A percentile compares a stretch with the other conserved stretches of the same genome.
These are phyloP conservation scores for Verticillium klebahnii DNA, from an alignment of 2,329 filamentous ascomycete genomes.

Conservation along the genomic window DNA sequence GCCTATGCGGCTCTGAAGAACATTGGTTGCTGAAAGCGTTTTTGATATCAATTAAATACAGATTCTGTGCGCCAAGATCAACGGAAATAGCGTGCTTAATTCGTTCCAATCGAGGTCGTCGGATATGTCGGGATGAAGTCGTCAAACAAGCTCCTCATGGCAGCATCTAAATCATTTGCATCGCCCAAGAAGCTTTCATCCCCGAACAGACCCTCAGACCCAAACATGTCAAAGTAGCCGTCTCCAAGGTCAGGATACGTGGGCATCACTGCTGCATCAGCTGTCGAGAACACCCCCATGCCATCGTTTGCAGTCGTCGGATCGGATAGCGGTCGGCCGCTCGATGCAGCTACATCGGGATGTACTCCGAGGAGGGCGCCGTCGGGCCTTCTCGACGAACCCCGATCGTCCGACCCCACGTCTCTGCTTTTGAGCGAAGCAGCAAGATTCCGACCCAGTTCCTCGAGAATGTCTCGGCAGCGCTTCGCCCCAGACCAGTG, in stretches of 20 bases:
- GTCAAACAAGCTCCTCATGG: constrained; percentile 29
- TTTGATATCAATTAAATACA: too few relatives aligned
- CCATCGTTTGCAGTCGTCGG: neutral
- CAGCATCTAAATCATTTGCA: constrained; percentile 23
- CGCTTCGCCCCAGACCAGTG: constrained; percentile 47
- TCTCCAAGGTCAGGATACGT: constrained; percentile 3
- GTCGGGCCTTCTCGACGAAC: neutral
- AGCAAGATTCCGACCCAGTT: constrained; percentile 25
- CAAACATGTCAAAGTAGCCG: constrained; percentile 17
- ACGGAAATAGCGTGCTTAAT: too few relatives aligned
- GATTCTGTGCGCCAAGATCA: too few relatives aligned
- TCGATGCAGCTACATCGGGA: neutral
- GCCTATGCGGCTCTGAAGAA: neutral
- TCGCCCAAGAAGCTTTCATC: constrained; percentile 23
- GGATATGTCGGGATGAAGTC: constrained; percentile 26
- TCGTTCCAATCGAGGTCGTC: neutral
- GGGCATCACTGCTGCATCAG: neutral
- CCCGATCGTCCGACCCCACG: neutral
- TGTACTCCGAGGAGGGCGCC: neutral
- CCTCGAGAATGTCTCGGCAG: constrained; percentile 38
- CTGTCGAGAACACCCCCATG: neutral
- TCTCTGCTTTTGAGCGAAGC: constrained; percentile 18
- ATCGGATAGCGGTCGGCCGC: neutral
- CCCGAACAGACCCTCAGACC: constrained; percentile 19
- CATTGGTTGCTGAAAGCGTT: neutral